These are phyloP conservation scores for Clathrus columnatus DNA, from an alignment of 768 basidiomycete species.

Conservation along the genomic window DNA sequence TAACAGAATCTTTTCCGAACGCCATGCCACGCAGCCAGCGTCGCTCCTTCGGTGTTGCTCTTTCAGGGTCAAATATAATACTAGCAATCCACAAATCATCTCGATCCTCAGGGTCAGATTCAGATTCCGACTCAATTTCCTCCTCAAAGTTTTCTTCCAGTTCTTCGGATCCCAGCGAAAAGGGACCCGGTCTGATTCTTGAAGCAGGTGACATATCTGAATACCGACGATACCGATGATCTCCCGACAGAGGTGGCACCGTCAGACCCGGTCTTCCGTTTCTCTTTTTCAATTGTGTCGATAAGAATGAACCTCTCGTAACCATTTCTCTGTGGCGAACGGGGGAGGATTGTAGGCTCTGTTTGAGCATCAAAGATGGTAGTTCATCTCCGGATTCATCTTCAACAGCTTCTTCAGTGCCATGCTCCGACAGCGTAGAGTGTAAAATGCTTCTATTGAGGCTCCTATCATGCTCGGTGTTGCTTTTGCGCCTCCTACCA, in stretches of 20 bases:
- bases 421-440: slow-evolving; percentile 21
- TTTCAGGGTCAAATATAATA: slow-evolving; percentile 73
- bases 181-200: neutral
- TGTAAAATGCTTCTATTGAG: neutral
- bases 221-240: slow-evolving; percentile 7
- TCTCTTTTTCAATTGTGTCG: neutral
- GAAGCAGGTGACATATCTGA: slow-evolving; percentile 5
- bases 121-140: slow-evolving; percentile 35
- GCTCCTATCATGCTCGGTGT: neutral
- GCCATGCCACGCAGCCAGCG: slow-evolving; percentile 90
- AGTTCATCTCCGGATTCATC: slow-evolving; percentile 30
- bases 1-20: slow-evolving; percentile 61
- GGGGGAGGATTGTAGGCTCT: neutral
- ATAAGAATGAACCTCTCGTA: neutral
- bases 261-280: neutral
- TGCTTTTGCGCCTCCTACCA: slow-evolving; percentile 6
- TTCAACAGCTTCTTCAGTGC: slow-evolving; percentile 23
- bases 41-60: slow-evolving; percentile 69
- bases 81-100: slow-evolving; percentile 43
- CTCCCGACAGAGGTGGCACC: neutral
- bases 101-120: slow-evolving; percentile 30
- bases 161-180: neutral
- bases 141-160: slow-evolving; percentile 33
- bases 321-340: neutral
- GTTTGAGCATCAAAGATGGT: neutral